Conservation (phyloP, 2,329 filamentous ascomycete species). For the Rhynchosporium agropyri region DNA sequence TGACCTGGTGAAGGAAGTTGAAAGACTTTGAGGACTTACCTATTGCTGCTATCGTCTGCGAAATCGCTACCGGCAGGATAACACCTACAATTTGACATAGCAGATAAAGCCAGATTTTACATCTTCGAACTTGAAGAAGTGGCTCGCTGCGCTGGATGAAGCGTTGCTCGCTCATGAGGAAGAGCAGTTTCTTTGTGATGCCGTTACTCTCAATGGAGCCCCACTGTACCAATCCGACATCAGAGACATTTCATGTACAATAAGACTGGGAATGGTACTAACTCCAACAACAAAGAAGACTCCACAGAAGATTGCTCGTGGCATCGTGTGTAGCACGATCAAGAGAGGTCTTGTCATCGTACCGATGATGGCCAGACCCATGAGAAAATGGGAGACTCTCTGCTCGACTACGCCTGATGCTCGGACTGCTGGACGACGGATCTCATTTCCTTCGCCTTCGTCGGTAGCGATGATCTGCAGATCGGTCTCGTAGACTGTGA, state of each 20-base stretch:
- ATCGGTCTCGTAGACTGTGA: slow-evolving; percentile 48
- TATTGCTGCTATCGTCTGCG: slow-evolving; percentile 17
- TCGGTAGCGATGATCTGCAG: slow-evolving; percentile 47
- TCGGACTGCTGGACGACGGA: slow-evolving; percentile 48
- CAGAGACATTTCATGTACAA: background rate
- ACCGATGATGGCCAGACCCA: slow-evolving; percentile 56
- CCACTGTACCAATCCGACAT: slow-evolving; percentile 40
- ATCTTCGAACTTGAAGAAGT: slow-evolving; percentile 5
- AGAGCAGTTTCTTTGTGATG: slow-evolving; percentile 55
- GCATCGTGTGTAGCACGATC: slow-evolving; percentile 56
- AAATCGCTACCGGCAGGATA: slow-evolving; percentile 13
- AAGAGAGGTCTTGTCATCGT: slow-evolving; percentile 60
- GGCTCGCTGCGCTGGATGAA: slow-evolving; percentile 12
- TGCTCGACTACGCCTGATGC: slow-evolving; percentile 57
- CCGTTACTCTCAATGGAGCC: slow-evolving; percentile 55
- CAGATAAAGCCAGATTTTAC: slow-evolving; percentile 20
- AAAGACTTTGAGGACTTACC: slow-evolving; percentile 1
- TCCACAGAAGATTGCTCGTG: slow-evolving; percentile 55
- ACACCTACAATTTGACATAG: slow-evolving; percentile 15
- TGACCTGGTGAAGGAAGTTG: background rate
- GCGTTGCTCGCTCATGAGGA: slow-evolving; percentile 50
- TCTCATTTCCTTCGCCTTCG: slow-evolving; percentile 46
- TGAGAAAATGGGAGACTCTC: slow-evolving; percentile 57
- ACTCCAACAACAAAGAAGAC: slow-evolving; percentile 62
- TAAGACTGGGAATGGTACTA: slow-evolving; percentile 36